Percentiles rank a stretch among this genome's conserved stretches.
Conservation (phyloP, 768 basidiomycete genomes). For the Lactarius pseudohatsudake region DNA sequence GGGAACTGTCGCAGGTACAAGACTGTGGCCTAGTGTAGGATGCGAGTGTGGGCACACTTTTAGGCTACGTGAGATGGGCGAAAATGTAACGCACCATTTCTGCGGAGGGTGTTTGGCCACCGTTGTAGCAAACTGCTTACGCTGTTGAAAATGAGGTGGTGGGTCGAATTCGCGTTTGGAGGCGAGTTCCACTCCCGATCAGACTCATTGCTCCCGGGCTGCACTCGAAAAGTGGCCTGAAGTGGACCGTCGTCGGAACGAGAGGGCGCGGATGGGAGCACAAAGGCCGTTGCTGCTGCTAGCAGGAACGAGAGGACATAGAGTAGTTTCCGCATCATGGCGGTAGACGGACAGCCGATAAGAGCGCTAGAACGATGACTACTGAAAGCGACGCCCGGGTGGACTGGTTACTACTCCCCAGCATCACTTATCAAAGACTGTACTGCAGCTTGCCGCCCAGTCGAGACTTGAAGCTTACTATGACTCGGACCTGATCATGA, state of each 20-base stretch:
- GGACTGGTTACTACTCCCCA: too few species aligned
- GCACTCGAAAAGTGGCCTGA: conserved; percentile 22
- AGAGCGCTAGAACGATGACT: too few species aligned
- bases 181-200: conserved; percentile 20
- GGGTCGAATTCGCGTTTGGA: conserved; percentile 35
- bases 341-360: too few species aligned
- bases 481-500: too few species aligned
- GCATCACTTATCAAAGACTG: too few species aligned
- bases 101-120: conserved; percentile 40
- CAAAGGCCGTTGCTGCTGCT: neutral
- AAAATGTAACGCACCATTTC: conserved; percentile 23
- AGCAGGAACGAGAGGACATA: neutral
- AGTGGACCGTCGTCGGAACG: conserved; percentile 30
- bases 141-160: conserved; percentile 39
- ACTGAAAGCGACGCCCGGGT: too few species aligned
- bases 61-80: neutral
- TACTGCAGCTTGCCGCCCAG: too few species aligned
- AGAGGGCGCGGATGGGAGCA: conserved; percentile 23
- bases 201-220: neutral
- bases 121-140: conserved; percentile 39
- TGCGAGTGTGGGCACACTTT: neutral
- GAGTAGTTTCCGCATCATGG: neutral
- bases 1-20: conserved; percentile 24
- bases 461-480: too few species aligned
- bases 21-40: conserved; percentile 18